phyloP scores from a whole-genome alignment of 2,329 filamentous ascomycete genomes.

The Sporothrix schenckii region DNA sequence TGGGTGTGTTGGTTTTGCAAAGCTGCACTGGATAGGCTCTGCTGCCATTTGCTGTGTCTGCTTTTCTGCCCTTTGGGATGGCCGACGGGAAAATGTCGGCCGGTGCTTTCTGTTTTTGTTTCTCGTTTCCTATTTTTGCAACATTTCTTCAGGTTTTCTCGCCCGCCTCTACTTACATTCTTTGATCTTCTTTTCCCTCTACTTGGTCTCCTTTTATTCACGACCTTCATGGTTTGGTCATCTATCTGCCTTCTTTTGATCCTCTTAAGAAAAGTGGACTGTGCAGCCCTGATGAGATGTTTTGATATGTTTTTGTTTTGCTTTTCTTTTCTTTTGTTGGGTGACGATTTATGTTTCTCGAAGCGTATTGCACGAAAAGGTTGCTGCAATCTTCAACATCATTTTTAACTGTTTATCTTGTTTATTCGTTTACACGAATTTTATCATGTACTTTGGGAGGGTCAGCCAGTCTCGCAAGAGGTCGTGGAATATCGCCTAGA shows the following conservation, averaged over 20 bases:
- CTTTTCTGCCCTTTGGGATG: conserved; percentile 18
- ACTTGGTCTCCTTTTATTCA: conserved; percentile 1
- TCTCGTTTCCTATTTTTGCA: neutral
- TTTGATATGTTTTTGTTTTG: conserved; percentile 9
- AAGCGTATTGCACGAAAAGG: conserved; percentile 5
- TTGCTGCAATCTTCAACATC: conserved; percentile 4
- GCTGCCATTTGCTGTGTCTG: conserved; percentile 25
- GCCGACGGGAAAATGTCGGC: neutral
- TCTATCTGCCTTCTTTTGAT: neutral
- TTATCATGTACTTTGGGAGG: conserved; percentile 31
- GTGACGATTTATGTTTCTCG: conserved; percentile 25
- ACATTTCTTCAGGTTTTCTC: conserved; percentile 7
- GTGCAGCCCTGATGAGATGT: conserved; percentile 11
- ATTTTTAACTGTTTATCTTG: conserved; percentile 22
- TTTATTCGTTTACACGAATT: conserved; percentile 32
- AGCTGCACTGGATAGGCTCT: conserved; percentile 28
- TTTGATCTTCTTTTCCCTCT: conserved; percentile 3
- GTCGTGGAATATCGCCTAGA: conserved; percentile 34
- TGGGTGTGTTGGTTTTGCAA: conserved; percentile 30
- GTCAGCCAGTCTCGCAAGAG: conserved; percentile 30
- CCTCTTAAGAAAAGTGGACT: neutral
- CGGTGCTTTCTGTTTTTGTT: neutral
- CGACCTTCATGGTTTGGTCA: conserved; percentile 14
- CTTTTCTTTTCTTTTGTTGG: conserved; percentile 18
- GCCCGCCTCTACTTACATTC: neutral